phyloP scores from a whole-genome alignment of 352 stramenopile species.

The Poterioochromonas sp. region DNA sequence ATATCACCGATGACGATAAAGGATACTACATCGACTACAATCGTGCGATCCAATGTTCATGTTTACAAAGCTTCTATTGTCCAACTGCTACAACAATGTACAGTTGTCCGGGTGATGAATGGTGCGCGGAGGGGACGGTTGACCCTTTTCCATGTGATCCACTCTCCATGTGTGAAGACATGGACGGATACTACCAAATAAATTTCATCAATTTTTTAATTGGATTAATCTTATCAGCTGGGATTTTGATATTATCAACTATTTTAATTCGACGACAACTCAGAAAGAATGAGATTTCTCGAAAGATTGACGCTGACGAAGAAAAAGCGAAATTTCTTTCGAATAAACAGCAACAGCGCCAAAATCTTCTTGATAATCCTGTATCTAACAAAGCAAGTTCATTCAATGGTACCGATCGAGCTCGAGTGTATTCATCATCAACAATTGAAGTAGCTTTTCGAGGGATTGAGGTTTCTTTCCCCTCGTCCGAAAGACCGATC shows the following conservation, averaged over 20 bases:
- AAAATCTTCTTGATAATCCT: not conserved
- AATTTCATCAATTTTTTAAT: not conserved
- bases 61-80: conserved; percentile 8
- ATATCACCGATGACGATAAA: not conserved
- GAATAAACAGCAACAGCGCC: not conserved
- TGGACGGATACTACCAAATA: not conserved
- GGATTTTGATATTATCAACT: not conserved
- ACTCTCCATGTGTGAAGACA: not conserved
- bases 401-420: not conserved
- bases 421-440: no score
- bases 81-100: not conserved
- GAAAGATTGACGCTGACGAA: not conserved
- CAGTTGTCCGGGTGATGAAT: not conserved
- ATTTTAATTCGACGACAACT: not conserved
- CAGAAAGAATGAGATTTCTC: not conserved
- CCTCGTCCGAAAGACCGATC: not conserved
- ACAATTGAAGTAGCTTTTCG: no score
- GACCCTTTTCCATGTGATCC: not conserved
- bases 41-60: not conserved
- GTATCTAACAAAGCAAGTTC: not conserved
- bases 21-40: not conserved
- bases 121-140: not conserved
- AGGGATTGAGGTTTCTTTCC: not conserved
- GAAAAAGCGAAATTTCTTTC: not conserved
- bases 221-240: not conserved